Conservation (phyloP, 805 yeast species). For the Maudiozyma turicensis region DNA sequence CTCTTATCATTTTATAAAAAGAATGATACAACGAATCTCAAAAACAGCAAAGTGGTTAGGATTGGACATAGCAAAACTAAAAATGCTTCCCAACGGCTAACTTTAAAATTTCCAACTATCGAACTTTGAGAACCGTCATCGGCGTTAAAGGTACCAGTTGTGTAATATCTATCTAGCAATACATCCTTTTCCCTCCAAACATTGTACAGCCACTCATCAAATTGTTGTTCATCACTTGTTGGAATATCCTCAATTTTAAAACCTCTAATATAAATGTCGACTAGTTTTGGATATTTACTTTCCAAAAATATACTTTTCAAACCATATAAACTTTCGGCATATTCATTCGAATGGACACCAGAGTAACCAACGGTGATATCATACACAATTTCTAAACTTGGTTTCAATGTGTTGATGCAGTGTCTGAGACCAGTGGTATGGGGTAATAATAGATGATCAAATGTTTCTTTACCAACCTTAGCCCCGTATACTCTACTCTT, state of each 20-base stretch:
- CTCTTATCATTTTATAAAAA: background rate
- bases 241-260: slow-evolving; percentile 57
- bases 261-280: slow-evolving; percentile 57
- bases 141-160: slow-evolving; percentile 40
- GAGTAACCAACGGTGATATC: slow-evolving; percentile 80
- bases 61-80: slow-evolving; percentile 14
- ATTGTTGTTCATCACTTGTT: slow-evolving; percentile 39
- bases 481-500: slow-evolving; percentile 50
- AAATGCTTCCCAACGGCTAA: slow-evolving; percentile 12
- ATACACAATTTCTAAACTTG: slow-evolving; percentile 50
- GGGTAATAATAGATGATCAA: slow-evolving; percentile 69
- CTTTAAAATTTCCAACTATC: slow-evolving; percentile 17
- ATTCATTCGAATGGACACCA: slow-evolving; percentile 52
- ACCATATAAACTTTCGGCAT: slow-evolving; percentile 71
- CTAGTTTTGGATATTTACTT: slow-evolving; percentile 62
- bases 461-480: slow-evolving; percentile 38
- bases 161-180: slow-evolving; percentile 52
- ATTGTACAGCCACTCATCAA: slow-evolving; percentile 65
- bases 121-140: slow-evolving; percentile 12
- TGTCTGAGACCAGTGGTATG: slow-evolving; percentile 70
- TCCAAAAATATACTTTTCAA: slow-evolving; percentile 51
- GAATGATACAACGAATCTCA: slow-evolving; percentile 1
- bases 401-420: slow-evolving; percentile 45
- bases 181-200: slow-evolving; percentile 75
- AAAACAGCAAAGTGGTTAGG: slow-evolving; percentile 2